Percentiles rank a stretch among this genome's conserved stretches.
These are phyloP conservation scores for Cyclanthera cordifolia DNA, from an alignment of 306 rosid species.

Conservation along the genomic window DNA sequence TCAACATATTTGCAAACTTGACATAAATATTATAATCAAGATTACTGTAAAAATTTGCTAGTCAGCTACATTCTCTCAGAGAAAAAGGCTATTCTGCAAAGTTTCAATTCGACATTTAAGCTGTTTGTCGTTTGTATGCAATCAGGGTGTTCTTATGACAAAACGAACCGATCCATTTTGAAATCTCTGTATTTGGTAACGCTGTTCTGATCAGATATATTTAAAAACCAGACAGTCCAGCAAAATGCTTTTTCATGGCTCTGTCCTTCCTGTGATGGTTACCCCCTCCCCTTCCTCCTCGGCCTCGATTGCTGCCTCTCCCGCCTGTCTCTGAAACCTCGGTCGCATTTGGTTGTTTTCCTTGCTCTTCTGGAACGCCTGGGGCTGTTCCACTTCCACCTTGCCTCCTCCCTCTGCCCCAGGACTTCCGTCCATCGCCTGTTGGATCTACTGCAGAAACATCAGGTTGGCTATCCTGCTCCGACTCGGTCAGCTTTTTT, in stretches of 20 bases:
- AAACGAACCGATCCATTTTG: not conserved
- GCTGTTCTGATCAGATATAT: not conserved
- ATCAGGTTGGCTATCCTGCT: conserved; percentile 28
- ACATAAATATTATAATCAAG: not conserved
- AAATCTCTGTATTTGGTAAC: not conserved
- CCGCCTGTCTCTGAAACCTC: conserved; percentile 47
- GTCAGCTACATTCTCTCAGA: not conserved
- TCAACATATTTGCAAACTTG: not conserved
- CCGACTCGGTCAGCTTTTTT: conserved; percentile 50
- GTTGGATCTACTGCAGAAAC: conserved; percentile 37
- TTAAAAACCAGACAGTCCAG: conserved; percentile 55
- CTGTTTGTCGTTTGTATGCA: not conserved
- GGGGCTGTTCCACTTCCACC: conserved; percentile 26
- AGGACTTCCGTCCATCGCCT: conserved; percentile 24
- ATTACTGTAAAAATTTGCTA: not conserved
- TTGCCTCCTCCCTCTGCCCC: conserved; percentile 36
- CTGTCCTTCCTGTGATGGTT: conserved; percentile 68
- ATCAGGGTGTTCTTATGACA: not conserved
- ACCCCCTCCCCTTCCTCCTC: conserved; percentile 26
- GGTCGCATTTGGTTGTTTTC: conserved; percentile 3
- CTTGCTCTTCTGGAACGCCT: conserved; percentile 28
- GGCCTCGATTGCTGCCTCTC: conserved; percentile 27
- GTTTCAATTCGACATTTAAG: not conserved
- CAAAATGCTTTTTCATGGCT: conserved; percentile 77
- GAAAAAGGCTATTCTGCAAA: not conserved